phyloP scores from a whole-genome alignment of 164 flowering plant genomes.

The Dillenia turbinata region DNA sequence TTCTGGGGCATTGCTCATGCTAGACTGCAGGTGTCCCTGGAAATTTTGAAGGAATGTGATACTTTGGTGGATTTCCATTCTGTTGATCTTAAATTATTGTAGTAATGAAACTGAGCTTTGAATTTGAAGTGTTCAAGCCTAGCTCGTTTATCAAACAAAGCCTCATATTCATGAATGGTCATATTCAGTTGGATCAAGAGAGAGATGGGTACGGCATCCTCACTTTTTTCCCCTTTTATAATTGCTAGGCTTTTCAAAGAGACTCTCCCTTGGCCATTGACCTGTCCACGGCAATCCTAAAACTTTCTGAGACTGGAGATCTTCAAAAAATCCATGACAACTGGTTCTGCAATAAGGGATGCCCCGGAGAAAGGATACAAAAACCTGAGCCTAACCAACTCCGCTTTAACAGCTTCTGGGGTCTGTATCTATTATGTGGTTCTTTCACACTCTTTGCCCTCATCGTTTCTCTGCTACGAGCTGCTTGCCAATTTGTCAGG shows the following conservation, averaged over 20 bases:
- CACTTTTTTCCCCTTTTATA: too few relatives aligned
- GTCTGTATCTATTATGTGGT: constrained; percentile 60
- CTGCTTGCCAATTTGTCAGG: constrained; percentile 37
- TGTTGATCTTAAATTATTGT: too few relatives aligned
- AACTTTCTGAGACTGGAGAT: constrained; percentile 52
- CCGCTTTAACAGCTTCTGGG: constrained; percentile 61
- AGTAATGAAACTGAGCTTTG: too few relatives aligned
- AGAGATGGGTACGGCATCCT: too few relatives aligned
- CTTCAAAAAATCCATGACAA: constrained; percentile 44
- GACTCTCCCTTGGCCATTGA: constrained; percentile 65
- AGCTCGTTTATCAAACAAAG: too few relatives aligned
- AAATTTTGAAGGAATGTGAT: too few relatives aligned
- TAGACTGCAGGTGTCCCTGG: too few relatives aligned
- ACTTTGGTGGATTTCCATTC: too few relatives aligned
- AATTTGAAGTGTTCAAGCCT: too few relatives aligned
- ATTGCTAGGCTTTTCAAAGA: constrained; percentile 53
- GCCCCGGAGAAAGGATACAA: constrained; percentile 19
- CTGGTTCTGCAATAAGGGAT: constrained; percentile 56
- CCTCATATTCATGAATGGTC: too few relatives aligned
- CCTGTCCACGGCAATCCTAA: constrained; percentile 63
- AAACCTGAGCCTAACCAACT: constrained; percentile 43
- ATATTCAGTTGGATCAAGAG: too few relatives aligned
- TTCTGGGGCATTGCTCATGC: too few relatives aligned
- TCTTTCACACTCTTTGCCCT: constrained; percentile 30
- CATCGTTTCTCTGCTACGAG: constrained; percentile 35